phyloP scores from a whole-genome alignment of 2,329 filamentous ascomycete genomes.

The Pestalotiopsis fici region DNA sequence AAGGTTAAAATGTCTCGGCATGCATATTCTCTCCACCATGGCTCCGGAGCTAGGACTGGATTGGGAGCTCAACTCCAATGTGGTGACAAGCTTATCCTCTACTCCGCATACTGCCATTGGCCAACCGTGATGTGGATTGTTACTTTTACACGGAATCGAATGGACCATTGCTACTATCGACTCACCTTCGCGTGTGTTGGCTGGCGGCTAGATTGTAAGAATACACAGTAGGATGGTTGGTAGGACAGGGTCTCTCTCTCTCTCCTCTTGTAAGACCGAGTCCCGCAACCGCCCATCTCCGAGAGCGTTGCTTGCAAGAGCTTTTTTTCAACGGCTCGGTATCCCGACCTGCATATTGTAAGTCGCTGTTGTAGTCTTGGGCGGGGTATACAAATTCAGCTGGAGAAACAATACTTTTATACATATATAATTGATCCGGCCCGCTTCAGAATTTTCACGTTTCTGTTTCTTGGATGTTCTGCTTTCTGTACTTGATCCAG shows the following conservation, averaged over 20 bases:
- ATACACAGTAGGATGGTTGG: neutral
- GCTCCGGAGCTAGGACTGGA: neutral
- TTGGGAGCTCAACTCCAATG: neutral
- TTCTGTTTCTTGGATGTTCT: neutral
- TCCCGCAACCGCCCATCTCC: slow-evolving; percentile 3
- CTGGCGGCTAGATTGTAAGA: neutral
- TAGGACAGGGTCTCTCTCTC: neutral
- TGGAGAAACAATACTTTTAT: neutral
- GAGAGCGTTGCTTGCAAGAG: neutral
- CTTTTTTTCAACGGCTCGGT: neutral
- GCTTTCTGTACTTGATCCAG: neutral
- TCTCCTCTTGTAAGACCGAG: neutral
- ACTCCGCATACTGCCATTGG: neutral
- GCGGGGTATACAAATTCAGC: neutral
- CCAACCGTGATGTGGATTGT: neutral
- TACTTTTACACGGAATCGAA: neutral
- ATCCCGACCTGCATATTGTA: neutral
- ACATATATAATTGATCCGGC: neutral
- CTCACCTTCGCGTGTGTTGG: neutral
- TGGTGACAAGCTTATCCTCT: neutral
- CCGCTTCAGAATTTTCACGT: neutral
- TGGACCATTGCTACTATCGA: neutral
- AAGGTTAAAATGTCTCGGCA: neutral
- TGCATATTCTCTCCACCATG: slow-evolving; percentile 5
- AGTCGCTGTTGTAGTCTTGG: neutral